Conservation (phyloP, 371 early-diverging fungal species). For the Mucor mucedo region DNA sequence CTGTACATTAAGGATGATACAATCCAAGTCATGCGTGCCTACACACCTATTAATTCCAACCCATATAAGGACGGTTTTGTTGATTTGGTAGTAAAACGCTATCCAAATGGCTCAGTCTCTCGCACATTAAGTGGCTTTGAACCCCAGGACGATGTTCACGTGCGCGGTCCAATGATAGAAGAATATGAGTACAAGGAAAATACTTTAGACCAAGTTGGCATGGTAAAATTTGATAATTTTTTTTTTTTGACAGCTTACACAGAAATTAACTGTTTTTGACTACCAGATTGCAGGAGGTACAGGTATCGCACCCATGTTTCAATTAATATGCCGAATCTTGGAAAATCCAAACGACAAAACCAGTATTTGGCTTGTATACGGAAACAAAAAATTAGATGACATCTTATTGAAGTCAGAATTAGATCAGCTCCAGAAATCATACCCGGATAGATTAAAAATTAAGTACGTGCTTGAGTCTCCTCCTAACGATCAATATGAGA, state of each 20-base stretch:
- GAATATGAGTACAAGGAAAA: constrained; percentile 53
- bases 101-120: constrained; percentile 62
- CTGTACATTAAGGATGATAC: constrained; percentile 69
- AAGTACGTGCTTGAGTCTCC: constrained; percentile 43
- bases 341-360: constrained; percentile 34
- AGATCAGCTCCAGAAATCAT: constrained; percentile 28
- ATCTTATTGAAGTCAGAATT: constrained; percentile 55
- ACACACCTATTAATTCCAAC: constrained; percentile 63
- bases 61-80: constrained; percentile 54
- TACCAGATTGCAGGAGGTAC: constrained; percentile 77
- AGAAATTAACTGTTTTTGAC: constrained; percentile 20
- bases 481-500: constrained; percentile 21
- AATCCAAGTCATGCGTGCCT: constrained; percentile 70
- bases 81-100: constrained; percentile 67
- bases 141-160: constrained; percentile 47
- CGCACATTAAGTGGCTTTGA: constrained; percentile 48
- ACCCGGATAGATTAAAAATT: constrained; percentile 41
- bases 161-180: constrained; percentile 66
- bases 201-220: constrained; percentile 54
- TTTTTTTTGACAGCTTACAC: constrained; percentile 1
- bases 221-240: constrained; percentile 47
- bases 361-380: constrained; percentile 56
- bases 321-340: constrained; percentile 39
- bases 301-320: constrained; percentile 91
- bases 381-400: constrained; percentile 56